Conservation (phyloP, 176 grass and related monocot species). For the Stipa capillata region DNA sequence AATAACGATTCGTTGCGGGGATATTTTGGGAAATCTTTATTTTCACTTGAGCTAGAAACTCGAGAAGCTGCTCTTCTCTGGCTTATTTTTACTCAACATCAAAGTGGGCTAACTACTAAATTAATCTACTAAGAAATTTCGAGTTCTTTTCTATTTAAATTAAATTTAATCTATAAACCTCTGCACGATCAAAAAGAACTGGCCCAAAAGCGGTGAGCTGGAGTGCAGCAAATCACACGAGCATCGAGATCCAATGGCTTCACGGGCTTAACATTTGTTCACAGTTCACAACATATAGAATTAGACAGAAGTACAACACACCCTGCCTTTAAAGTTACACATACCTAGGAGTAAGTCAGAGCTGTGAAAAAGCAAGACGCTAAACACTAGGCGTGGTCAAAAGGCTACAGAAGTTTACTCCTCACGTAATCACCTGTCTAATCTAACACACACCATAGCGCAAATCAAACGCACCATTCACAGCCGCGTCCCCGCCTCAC, state of each 20-base stretch:
- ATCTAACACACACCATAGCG: neutral
- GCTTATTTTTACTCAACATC: too few relatives aligned
- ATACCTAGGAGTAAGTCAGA: neutral
- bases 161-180: too few relatives aligned
- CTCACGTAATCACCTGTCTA: neutral
- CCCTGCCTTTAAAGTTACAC: neutral
- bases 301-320: neutral
- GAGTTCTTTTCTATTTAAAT: too few relatives aligned
- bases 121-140: too few relatives aligned
- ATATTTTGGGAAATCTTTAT: too few relatives aligned
- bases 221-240: conserved; percentile 8
- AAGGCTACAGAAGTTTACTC: neutral
- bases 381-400: neutral
- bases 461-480: neutral
- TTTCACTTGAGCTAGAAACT: too few relatives aligned
- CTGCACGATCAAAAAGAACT: too few relatives aligned
- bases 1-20: too few relatives aligned
- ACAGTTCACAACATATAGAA: neutral
- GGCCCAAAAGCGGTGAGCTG: too few relatives aligned
- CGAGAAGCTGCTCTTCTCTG: too few relatives aligned
- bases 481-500: neutral
- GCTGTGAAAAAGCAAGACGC: neutral
- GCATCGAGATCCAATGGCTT: conserved; percentile 2
- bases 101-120: too few relatives aligned
- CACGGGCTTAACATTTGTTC: conserved; percentile 17